Conservation (phyloP, 768 basidiomycete genomes). For the Russula ochroleuca region DNA sequence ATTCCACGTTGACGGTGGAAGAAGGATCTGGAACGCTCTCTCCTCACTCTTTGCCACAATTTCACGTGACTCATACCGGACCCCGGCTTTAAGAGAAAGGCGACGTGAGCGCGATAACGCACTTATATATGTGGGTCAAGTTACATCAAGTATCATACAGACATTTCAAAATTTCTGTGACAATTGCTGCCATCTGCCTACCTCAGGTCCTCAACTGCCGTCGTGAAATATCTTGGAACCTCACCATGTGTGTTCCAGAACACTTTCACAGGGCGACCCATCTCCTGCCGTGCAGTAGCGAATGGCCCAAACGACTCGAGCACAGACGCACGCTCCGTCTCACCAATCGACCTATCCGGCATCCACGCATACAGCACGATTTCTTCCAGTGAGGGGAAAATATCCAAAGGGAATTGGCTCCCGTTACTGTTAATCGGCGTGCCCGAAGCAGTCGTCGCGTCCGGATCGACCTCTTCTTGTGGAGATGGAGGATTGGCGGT, state of each 20-base stretch:
- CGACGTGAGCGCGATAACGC: too few species aligned
- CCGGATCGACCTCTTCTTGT: background rate
- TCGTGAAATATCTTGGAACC: background rate
- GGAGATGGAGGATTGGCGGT: too few species aligned
- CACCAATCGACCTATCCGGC: accelerated
- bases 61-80: background rate
- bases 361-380: background rate
- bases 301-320: background rate
- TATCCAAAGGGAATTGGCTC: background rate
- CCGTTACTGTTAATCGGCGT: too few species aligned
- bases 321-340: background rate
- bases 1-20: slow-evolving; percentile 14
- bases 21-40: background rate
- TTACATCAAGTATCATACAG: too few species aligned
- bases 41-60: background rate
- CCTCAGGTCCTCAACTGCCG: too few species aligned
- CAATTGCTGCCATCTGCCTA: too few species aligned
- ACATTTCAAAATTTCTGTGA: too few species aligned
- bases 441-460: background rate
- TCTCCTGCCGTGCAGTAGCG: background rate
- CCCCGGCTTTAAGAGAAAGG: too few species aligned
- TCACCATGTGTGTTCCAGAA: background rate
- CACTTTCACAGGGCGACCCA: background rate
- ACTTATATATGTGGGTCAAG: too few species aligned
- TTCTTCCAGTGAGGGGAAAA: background rate